These are phyloP conservation scores for Nidularia pulvinata DNA, from an alignment of 768 basidiomycete genomes.

Conservation along the genomic window DNA sequence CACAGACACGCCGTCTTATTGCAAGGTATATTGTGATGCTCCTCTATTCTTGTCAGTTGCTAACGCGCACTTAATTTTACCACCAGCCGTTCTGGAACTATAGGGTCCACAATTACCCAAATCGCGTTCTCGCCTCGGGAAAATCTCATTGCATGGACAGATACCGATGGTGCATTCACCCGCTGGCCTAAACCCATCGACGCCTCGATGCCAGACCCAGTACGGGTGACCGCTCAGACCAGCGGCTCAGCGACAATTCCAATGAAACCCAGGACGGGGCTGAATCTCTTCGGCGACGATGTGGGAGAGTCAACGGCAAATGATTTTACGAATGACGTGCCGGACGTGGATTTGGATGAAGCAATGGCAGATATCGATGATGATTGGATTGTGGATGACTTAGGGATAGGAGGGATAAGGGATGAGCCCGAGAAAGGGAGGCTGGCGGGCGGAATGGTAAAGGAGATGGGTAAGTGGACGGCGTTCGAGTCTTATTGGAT, in stretches of 20 bases:
- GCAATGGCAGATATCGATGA: constrained; percentile 42
- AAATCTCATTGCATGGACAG: constrained; percentile 88
- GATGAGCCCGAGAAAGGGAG: constrained; percentile 41
- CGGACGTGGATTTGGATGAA: constrained; percentile 35
- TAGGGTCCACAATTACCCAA: constrained; percentile 61
- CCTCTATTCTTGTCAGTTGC: neutral
- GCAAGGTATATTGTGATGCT: constrained; percentile 44
- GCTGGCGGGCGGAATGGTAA: constrained; percentile 37
- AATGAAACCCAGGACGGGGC: constrained; percentile 34
- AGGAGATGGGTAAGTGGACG: constrained; percentile 71
- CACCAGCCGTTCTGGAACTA: constrained; percentile 39
- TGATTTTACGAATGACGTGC: constrained; percentile 21
- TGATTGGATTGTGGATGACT: constrained; percentile 83
- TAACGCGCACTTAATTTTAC: neutral
- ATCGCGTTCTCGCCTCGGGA: constrained; percentile 82
- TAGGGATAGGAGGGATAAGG: constrained; percentile 47
- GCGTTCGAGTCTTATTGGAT: constrained; percentile 5
- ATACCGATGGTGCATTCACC: constrained; percentile 71
- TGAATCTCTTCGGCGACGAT: constrained; percentile 44
- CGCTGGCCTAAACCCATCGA: constrained; percentile 86
- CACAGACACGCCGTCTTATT: constrained; percentile 65
- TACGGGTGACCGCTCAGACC: constrained; percentile 41
- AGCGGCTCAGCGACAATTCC: constrained; percentile 34
- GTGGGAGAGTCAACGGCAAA: constrained; percentile 28
- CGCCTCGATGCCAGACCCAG: constrained; percentile 65